Evolutionary conservation across 805 yeast species (phyloP).

Genomic region (Wickerhamiella sorbophila): DNA sequence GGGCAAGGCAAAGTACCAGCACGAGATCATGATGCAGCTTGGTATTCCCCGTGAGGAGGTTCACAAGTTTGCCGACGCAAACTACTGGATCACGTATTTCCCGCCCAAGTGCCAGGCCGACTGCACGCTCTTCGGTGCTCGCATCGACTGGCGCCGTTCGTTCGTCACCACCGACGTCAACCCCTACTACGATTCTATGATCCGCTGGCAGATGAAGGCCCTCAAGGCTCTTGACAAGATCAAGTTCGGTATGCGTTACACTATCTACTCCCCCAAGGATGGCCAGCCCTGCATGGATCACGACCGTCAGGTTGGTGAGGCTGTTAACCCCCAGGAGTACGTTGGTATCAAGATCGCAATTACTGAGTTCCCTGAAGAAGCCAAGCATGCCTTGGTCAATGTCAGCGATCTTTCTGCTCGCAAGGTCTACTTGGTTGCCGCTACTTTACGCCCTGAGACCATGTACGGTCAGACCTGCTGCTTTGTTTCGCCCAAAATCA

Average conservation of each 20-base stretch:
- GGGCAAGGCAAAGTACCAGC: constrained; percentile 89
- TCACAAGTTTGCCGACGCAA: constrained; percentile 79
- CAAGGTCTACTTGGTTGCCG: constrained; percentile 77
- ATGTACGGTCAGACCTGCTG: constrained; percentile 98
- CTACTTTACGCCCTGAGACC: constrained; percentile 96
- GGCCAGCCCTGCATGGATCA: constrained; percentile 99
- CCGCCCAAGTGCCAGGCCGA: constrained; percentile 79
- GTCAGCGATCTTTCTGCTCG: constrained; percentile 33
- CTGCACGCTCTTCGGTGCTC: constrained; percentile 71
- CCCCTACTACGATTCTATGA: constrained; percentile 87
- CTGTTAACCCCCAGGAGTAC: constrained; percentile 93
- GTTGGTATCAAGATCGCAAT: constrained; percentile 68
- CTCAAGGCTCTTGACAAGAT: constrained; percentile 77
- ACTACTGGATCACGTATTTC: constrained; percentile 79
- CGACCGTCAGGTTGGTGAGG: constrained; percentile 95
- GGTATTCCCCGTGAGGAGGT: constrained; percentile 80
- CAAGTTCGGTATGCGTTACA: constrained; percentile 96
- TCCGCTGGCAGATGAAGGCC: constrained; percentile 91
- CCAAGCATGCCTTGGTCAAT: constrained; percentile 31
- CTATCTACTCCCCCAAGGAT: constrained; percentile 93
- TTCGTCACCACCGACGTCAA: constrained; percentile 90
- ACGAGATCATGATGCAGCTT: constrained; percentile 88
- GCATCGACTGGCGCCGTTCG: constrained; percentile 97
- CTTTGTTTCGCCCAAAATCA: constrained; percentile 90
- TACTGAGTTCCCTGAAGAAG: constrained; percentile 31